phyloP scores from a whole-genome alignment of 345 rosid genomes.

The Hibiscus tridactylites region DNA sequence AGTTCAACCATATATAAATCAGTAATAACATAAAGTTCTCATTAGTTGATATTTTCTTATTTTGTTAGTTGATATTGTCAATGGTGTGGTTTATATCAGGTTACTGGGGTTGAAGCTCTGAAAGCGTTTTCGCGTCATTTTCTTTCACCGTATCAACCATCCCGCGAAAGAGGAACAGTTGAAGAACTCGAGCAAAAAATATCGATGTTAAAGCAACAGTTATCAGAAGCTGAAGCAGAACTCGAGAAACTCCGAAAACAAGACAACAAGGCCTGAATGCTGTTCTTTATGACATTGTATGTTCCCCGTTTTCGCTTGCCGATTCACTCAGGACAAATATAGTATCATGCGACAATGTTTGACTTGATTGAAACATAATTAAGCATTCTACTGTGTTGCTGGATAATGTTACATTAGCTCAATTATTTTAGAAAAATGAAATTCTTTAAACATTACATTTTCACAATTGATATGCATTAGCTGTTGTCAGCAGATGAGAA shows the following conservation, averaged over 20 bases:
- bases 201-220: conserved; percentile 39
- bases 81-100: conserved; percentile 32
- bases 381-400: background rate
- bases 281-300: background rate
- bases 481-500: background rate
- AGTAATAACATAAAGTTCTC: background rate
- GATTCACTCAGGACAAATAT: background rate
- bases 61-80: background rate
- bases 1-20: background rate
- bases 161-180: conserved; percentile 27
- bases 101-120: conserved; percentile 88
- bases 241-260: conserved; percentile 58
- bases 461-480: background rate
- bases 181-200: conserved; percentile 60
- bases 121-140: conserved; percentile 64
- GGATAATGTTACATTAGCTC: conserved; percentile 13
- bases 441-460: background rate
- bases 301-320: background rate
- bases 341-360: background rate
- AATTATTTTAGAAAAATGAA: conserved; percentile 7
- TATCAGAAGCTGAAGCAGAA: conserved; percentile 70
- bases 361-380: background rate
- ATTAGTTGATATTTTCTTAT: background rate
- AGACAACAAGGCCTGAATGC: conserved; percentile 17
- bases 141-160: conserved; percentile 54